phyloP scores from a whole-genome alignment of 208 protist species.

The Trypanosoma scelopori region DNA sequence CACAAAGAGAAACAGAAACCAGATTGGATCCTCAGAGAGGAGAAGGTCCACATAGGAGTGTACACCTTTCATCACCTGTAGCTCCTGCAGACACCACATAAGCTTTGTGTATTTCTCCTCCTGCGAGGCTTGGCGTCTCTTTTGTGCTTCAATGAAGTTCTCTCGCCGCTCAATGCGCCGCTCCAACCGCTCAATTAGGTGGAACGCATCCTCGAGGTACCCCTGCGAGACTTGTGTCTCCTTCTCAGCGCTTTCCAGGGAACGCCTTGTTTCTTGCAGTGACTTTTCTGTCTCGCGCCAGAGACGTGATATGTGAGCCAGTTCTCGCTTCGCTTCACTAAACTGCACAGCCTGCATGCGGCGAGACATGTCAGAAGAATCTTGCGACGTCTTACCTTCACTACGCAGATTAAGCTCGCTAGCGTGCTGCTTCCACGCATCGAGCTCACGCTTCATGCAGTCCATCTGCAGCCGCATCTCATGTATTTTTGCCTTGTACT shows the following conservation, averaged over 20 bases:
- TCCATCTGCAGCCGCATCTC: constrained; percentile 49
- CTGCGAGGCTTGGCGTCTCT: constrained; percentile 51
- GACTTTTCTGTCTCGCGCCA: constrained; percentile 88
- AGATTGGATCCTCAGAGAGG: constrained; percentile 53
- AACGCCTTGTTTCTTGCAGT: constrained; percentile 70
- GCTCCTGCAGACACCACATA: constrained; percentile 79
- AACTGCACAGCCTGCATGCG: constrained; percentile 37
- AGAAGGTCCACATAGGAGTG: constrained; percentile 81
- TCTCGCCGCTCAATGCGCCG: constrained; percentile 74
- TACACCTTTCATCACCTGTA: constrained; percentile 58
- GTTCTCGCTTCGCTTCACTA: constrained; percentile 55
- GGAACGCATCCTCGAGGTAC: constrained; percentile 79
- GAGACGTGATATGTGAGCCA: constrained; percentile 57
- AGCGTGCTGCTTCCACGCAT: constrained; percentile 65
- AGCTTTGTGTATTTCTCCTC: constrained; percentile 91
- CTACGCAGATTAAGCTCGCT: constrained; percentile 24
- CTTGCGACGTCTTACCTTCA: not conserved
- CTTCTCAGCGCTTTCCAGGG: constrained; percentile 80
- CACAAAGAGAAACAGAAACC: constrained; percentile 72
- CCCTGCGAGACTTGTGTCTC: constrained; percentile 69
- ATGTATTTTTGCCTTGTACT: constrained; percentile 26
- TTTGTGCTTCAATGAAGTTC: constrained; percentile 48
- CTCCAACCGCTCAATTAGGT: constrained; percentile 84
- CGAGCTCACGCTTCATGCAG: constrained; percentile 57
- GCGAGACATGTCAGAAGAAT: constrained; percentile 16